Evolutionary conservation across 768 basidiomycete species (phyloP).

Genomic region (Russula earlei): DNA sequence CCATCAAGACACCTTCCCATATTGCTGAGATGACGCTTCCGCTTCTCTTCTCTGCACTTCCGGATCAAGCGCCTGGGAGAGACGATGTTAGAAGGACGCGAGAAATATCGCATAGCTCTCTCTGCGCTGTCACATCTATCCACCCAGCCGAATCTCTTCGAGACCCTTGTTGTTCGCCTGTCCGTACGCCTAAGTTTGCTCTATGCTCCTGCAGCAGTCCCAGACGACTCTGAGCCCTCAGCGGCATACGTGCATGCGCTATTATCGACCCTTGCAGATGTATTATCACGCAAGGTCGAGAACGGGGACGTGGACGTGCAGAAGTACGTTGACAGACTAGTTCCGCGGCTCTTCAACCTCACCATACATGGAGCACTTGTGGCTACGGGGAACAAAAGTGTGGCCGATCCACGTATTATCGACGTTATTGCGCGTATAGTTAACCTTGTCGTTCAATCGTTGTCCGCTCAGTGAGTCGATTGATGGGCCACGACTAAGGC

Average conservation of each 20-base stretch:
- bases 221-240: constrained; percentile 43
- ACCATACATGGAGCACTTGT: constrained; percentile 36
- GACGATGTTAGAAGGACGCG: constrained; percentile 47
- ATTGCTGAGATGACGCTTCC: constrained; percentile 74
- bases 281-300: constrained; percentile 43
- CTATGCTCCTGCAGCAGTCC: constrained; percentile 32
- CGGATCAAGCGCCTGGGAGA: constrained; percentile 51
- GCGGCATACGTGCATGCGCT: constrained; percentile 84
- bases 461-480: constrained; percentile 53
- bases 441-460: constrained; percentile 52
- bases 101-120: constrained; percentile 58
- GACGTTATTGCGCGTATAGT: constrained; percentile 57
- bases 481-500: too few relatives aligned
- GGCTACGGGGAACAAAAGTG: constrained; percentile 23
- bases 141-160: constrained; percentile 68
- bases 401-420: constrained; percentile 46
- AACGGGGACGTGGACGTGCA: constrained; percentile 55
- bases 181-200: constrained; percentile 66
- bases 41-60: constrained; percentile 64
- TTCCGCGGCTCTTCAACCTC: constrained; percentile 63
- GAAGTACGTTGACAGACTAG: constrained; percentile 70
- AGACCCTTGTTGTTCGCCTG: constrained; percentile 69
- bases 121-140: constrained; percentile 65
- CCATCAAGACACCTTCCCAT: constrained; percentile 48
- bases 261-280: constrained; percentile 56